Conservation (phyloP, 2,329 filamentous ascomycete species). For the Pseudogymnoascus sp. region DNA sequence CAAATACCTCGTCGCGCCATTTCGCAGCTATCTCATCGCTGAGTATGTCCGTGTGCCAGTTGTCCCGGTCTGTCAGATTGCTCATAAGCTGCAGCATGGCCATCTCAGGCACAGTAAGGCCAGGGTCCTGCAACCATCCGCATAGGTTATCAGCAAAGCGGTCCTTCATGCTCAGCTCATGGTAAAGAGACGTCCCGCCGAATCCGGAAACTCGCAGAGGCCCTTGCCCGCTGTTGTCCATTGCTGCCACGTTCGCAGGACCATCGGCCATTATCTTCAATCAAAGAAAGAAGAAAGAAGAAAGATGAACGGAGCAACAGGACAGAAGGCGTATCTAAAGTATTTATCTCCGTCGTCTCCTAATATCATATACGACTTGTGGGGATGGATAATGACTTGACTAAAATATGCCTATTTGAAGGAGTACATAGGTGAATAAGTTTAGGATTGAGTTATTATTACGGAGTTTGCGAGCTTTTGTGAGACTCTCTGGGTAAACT, state of each 20-base stretch:
- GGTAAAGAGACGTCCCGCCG: background rate
- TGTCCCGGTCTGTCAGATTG: background rate
- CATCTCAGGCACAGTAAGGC: background rate
- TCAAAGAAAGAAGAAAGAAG: background rate
- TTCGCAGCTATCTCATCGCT: conserved; percentile 16
- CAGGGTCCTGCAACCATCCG: background rate
- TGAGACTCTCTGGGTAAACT: background rate
- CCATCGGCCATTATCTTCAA: background rate
- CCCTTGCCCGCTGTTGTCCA: conserved; percentile 2
- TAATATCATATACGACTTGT: background rate
- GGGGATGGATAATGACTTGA: background rate
- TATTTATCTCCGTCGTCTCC: background rate
- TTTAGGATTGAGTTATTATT: background rate
- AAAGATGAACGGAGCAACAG: background rate
- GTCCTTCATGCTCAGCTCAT: background rate
- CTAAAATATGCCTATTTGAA: background rate
- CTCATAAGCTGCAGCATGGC: background rate
- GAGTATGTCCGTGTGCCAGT: background rate
- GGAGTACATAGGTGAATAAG: background rate
- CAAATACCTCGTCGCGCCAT: conserved; percentile 16
- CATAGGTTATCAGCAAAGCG: background rate
- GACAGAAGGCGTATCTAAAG: background rate
- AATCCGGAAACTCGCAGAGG: conserved; percentile 8
- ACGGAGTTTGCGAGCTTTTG: background rate
- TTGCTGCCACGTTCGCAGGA: background rate